These are phyloP conservation scores for Volutella citrinella DNA, from an alignment of 2,329 filamentous ascomycete genomes.

Conservation along the genomic window DNA sequence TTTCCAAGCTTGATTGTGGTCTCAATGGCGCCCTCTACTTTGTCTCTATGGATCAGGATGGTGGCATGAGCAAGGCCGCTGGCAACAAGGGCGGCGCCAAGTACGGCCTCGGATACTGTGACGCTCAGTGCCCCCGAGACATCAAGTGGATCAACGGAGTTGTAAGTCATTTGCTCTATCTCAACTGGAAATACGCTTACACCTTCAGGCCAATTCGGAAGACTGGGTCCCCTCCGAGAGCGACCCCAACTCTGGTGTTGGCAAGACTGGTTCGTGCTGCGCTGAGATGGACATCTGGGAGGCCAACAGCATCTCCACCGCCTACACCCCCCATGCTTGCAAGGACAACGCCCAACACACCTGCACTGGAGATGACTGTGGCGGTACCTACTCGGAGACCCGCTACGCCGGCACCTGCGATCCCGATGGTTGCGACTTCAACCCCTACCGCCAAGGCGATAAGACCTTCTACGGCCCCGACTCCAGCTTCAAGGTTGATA, in stretches of 20 bases:
- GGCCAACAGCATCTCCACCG: conserved; percentile 63
- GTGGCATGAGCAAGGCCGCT: conserved; percentile 48
- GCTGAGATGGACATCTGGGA: conserved; percentile 63
- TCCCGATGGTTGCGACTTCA: conserved; percentile 69
- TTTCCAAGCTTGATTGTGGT: conserved; percentile 65
- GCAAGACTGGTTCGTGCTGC: conserved; percentile 54
- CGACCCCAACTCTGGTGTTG: conserved; percentile 54
- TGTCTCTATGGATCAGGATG: conserved; percentile 58
- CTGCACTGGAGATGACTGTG: conserved; percentile 50
- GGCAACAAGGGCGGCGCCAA: conserved; percentile 53
- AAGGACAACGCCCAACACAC: conserved; percentile 44
- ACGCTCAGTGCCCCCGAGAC: conserved; percentile 51
- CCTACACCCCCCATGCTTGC: conserved; percentile 66
- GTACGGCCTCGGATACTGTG: conserved; percentile 58
- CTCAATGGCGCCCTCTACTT: conserved; percentile 71
- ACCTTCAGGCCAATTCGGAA: conserved; percentile 52
- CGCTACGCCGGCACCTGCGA: conserved; percentile 64
- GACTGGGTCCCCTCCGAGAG: conserved; percentile 48
- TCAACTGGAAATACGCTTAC: too few species aligned
- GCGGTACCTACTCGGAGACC: conserved; percentile 48
- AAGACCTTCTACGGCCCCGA: conserved; percentile 59
- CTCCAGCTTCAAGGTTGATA: conserved; percentile 55
- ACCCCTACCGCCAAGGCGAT: conserved; percentile 65
- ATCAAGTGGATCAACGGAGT: conserved; percentile 57
- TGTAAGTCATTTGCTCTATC: too few species aligned